Conservation (phyloP, 139 green algal genomes). For the Chlamydomonas applanata region DNA sequence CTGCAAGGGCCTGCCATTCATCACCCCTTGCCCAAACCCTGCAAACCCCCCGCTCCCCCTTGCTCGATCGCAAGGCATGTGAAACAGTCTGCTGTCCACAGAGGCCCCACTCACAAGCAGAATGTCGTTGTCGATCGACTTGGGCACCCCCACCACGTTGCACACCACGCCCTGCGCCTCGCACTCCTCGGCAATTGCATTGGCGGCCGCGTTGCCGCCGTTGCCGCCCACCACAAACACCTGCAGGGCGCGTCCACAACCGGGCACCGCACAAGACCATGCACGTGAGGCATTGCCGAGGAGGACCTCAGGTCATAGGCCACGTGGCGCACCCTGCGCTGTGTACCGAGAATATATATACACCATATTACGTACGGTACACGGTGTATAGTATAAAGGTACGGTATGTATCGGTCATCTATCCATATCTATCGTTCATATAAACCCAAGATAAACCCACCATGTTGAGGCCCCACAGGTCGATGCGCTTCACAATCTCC, state of each 20-base stretch:
- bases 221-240: slow-evolving; percentile 95
- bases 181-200: slow-evolving; percentile 63
- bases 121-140: slow-evolving; percentile 99
- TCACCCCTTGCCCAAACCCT: neutral
- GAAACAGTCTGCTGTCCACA: neutral
- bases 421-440: too few species aligned
- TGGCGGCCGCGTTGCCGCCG: slow-evolving; percentile 75
- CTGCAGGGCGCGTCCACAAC: slow-evolving; percentile 6
- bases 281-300: too few species aligned
- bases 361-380: too few species aligned
- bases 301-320: too few species aligned
- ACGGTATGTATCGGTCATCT: too few species aligned
- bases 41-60: neutral
- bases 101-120: too few species aligned
- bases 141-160: slow-evolving; percentile 38
- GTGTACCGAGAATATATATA: too few species aligned
- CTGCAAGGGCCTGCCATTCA: too few species aligned
- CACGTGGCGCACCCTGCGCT: too few species aligned
- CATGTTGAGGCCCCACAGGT: slow-evolving; percentile 97
- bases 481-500: slow-evolving; percentile 91
- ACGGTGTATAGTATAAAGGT: too few species aligned
- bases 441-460: too few species aligned
- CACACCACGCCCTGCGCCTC: slow-evolving; percentile 46
- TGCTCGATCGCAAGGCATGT: neutral
- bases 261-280: too few species aligned